phyloP scores from a whole-genome alignment of 164 flowering plant genomes.

The Tetrastigma voinierianum region DNA sequence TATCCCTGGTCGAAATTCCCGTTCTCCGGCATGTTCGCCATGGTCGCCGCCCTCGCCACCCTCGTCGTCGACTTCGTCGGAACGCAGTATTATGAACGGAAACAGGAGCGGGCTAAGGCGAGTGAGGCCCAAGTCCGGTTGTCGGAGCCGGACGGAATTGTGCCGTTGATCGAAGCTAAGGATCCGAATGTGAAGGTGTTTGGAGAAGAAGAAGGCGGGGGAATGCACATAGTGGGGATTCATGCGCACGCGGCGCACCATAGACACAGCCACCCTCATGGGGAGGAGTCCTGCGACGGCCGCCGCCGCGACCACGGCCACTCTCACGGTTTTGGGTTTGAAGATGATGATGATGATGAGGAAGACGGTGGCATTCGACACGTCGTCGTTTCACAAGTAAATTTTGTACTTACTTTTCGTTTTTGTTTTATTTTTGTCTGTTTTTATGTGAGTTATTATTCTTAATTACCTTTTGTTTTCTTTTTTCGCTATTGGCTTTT shows the following conservation, averaged over 20 bases:
- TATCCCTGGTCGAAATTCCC: conserved; percentile 82
- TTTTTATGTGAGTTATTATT: not conserved
- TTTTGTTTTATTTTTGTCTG: too few species aligned
- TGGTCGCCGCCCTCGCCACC: conserved; percentile 73
- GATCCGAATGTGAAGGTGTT: conserved; percentile 41
- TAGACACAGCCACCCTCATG: conserved; percentile 70
- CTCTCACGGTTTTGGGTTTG: conserved; percentile 23
- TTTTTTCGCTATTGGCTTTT: not conserved
- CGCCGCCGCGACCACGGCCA: conserved; percentile 14
- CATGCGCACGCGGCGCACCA: conserved; percentile 96
- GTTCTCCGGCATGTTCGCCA: conserved; percentile 78
- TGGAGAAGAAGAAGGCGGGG: conserved; percentile 79
- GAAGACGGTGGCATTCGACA: conserved; percentile 53
- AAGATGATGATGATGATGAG: conserved; percentile 31
- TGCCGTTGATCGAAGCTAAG: conserved; percentile 18
- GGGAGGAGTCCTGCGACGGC: conserved; percentile 56
- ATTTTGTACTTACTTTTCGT: not conserved
- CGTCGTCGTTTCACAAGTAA: conserved; percentile 93
- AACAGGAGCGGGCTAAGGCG: conserved; percentile 39
- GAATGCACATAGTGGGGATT: conserved; percentile 94
- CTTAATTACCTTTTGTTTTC: not conserved
- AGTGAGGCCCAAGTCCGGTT: conserved; percentile 24
- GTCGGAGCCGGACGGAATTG: conserved; percentile 32
- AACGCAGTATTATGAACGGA: conserved; percentile 81
- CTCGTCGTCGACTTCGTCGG: conserved; percentile 74